These are phyloP conservation scores for Papiliotrema terrestris DNA, from an alignment of 1,284 basidiomycete genomes.

Conservation along the genomic window DNA sequence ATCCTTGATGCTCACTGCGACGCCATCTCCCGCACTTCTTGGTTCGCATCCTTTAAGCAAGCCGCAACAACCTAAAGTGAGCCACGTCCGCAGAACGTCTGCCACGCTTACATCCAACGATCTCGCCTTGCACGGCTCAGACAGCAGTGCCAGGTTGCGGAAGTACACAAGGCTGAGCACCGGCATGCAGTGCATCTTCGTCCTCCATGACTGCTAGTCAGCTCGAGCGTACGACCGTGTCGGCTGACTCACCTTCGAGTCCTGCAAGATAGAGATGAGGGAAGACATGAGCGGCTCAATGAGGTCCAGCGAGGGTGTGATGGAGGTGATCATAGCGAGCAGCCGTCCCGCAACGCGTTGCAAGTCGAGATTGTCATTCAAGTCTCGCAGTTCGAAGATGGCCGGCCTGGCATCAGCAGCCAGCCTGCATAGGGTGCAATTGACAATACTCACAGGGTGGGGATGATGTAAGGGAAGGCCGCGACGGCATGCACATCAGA, in stretches of 20 bases:
- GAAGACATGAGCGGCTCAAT: slow-evolving; percentile 49
- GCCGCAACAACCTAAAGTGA: slow-evolving; percentile 57
- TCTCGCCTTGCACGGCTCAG: slow-evolving; percentile 61
- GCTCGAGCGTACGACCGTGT: not conserved
- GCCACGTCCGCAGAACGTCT: not conserved
- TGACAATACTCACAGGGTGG: slow-evolving; percentile 61
- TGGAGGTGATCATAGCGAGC: slow-evolving; percentile 49
- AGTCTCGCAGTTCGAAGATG: slow-evolving; percentile 49
- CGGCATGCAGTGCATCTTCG: slow-evolving; percentile 52
- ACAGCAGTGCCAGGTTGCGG: slow-evolving; percentile 69
- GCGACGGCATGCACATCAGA: slow-evolving; percentile 71
- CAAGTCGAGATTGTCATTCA: slow-evolving; percentile 50
- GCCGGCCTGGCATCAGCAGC: slow-evolving; percentile 38
- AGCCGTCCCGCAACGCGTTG: slow-evolving; percentile 47
- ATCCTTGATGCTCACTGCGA: slow-evolving; percentile 55
- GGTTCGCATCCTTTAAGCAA: slow-evolving; percentile 83
- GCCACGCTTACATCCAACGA: slow-evolving; percentile 63
- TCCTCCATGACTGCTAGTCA: slow-evolving; percentile 49
- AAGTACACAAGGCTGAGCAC: slow-evolving; percentile 50
- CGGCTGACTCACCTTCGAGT: slow-evolving; percentile 38
- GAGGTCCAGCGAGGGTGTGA: slow-evolving; percentile 51
- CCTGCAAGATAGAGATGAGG: slow-evolving; percentile 48
- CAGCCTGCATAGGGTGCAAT: not conserved
- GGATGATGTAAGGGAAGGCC: slow-evolving; percentile 69
- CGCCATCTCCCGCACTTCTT: slow-evolving; percentile 93